Conservation (phyloP, 2,329 filamentous ascomycete species). For the Trichoderma sp. region DNA sequence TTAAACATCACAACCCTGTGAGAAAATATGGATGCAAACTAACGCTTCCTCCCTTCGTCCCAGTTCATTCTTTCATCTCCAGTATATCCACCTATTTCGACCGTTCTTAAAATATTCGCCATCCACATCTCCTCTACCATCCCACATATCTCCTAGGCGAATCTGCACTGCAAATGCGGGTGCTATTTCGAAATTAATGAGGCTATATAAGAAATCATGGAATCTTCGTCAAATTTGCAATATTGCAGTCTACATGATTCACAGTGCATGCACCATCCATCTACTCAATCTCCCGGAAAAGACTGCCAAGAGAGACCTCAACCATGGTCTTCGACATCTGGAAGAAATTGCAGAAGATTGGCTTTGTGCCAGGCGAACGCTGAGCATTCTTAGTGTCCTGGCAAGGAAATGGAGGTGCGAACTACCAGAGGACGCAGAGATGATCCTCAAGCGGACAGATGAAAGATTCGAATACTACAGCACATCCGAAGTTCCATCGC, state of each 20-base stretch:
- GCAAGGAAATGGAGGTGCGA: constrained; percentile 89
- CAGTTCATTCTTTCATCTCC: constrained; percentile 96
- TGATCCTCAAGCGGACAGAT: constrained; percentile 77
- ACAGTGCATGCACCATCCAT: constrained; percentile 93
- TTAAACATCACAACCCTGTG: neutral
- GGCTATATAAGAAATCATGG: constrained; percentile 90
- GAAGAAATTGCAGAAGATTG: constrained; percentile 96
- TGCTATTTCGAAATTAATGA: constrained; percentile 89
- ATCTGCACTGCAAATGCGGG: constrained; percentile 89
- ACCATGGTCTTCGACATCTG: constrained; percentile 86
- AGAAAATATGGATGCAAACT: constrained; percentile 28
- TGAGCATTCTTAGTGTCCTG: constrained; percentile 82
- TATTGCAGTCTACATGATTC: constrained; percentile 92
- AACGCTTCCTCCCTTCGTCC: constrained; percentile 27
- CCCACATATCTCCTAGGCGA: constrained; percentile 86
- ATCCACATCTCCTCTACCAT: constrained; percentile 77
- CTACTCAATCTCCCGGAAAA: constrained; percentile 91
- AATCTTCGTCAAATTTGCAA: constrained; percentile 94
- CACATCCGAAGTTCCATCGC: constrained; percentile 63
- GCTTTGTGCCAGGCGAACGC: constrained; percentile 83
- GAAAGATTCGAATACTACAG: constrained; percentile 76
- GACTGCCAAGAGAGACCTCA: constrained; percentile 84
- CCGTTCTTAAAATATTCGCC: constrained; percentile 92
- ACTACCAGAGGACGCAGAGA: constrained; percentile 79
- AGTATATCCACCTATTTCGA: constrained; percentile 94